A percentile compares a stretch with the other conserved stretches of the same genome.
Evolutionary conservation across 78 protist genomes (phyloP).

Genomic region (Blattamonas nauphoetae): DNA sequence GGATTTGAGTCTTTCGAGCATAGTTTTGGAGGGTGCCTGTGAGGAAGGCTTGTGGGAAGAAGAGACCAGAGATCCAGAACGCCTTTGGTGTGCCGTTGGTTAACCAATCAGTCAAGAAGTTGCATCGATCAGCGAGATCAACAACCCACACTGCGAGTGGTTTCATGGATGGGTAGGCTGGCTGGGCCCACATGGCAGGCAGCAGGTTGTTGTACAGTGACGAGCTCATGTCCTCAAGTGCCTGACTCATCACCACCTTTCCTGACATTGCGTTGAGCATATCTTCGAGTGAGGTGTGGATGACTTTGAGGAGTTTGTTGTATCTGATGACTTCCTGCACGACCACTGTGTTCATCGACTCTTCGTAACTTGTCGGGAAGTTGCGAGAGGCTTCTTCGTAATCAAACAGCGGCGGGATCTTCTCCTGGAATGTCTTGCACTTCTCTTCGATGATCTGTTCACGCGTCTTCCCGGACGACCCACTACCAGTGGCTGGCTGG

Average conservation of each 20-base stretch:
- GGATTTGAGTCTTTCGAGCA: conserved; percentile 47
- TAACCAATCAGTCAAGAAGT: conserved; percentile 59
- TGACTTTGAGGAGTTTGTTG: conserved; percentile 46
- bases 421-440: conserved; percentile 23
- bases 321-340: conserved; percentile 67
- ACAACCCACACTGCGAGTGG: conserved; percentile 58
- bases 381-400: not conserved
- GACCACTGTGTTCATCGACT: conserved; percentile 59
- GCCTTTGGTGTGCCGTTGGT: conserved; percentile 37
- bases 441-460: conserved; percentile 18
- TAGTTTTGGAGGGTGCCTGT: conserved; percentile 73
- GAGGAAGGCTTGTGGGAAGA: conserved; percentile 82
- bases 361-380: conserved; percentile 50
- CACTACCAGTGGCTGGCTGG: conserved; percentile 45
- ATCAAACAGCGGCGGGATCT: conserved; percentile 24
- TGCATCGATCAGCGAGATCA: conserved; percentile 53
- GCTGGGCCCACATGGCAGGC: conserved; percentile 20
- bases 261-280: conserved; percentile 63
- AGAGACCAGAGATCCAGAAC: conserved; percentile 66
- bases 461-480: not conserved
- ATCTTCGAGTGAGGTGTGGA: conserved; percentile 31
- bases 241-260: conserved; percentile 53
- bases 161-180: conserved; percentile 66
- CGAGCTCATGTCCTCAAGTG: conserved; percentile 48
- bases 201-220: conserved; percentile 43